Evolutionary conservation across 2,329 filamentous ascomycete species (phyloP).

Genomic region (Epichloe glyceriae): DNA sequence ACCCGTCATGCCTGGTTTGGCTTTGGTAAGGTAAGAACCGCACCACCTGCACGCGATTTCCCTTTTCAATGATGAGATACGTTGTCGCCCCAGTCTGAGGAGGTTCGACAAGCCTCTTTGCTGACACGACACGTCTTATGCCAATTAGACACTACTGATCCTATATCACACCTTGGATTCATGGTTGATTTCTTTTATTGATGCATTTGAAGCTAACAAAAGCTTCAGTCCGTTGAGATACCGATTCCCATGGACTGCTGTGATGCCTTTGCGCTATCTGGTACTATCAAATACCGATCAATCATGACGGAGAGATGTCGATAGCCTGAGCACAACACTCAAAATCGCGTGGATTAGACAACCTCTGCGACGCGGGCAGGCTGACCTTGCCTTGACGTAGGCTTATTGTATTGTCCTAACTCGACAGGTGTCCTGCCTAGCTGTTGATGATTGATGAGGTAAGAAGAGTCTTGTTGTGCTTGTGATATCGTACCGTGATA

Average conservation of each 20-base stretch:
- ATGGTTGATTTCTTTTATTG: not conserved
- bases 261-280: slow-evolving; percentile 26
- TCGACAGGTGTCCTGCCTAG: not conserved
- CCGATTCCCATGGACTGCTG: slow-evolving; percentile 10
- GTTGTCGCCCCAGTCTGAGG: slow-evolving; percentile 38
- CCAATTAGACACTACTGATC: slow-evolving; percentile 43
- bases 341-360: not conserved
- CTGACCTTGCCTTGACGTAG: not conserved
- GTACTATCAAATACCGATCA: slow-evolving; percentile 35
- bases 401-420: no score
- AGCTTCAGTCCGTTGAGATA: not conserved
- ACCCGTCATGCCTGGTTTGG: not conserved
- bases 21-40: not conserved
- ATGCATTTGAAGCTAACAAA: slow-evolving; percentile 1
- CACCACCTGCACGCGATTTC: not conserved
- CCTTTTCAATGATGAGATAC: slow-evolving; percentile 26
- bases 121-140: slow-evolving; percentile 40
- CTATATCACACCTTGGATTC: not conserved
- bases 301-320: slow-evolving; percentile 24
- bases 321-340: slow-evolving; percentile 17
- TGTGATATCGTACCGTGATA: not conserved
- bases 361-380: not conserved
- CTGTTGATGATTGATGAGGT: slow-evolving; percentile 11
- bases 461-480: slow-evolving; percentile 7
- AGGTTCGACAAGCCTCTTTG: slow-evolving; percentile 34